phyloP scores from a whole-genome alignment of 1,284 basidiomycete species.

The Rhodotorula sp. region DNA sequence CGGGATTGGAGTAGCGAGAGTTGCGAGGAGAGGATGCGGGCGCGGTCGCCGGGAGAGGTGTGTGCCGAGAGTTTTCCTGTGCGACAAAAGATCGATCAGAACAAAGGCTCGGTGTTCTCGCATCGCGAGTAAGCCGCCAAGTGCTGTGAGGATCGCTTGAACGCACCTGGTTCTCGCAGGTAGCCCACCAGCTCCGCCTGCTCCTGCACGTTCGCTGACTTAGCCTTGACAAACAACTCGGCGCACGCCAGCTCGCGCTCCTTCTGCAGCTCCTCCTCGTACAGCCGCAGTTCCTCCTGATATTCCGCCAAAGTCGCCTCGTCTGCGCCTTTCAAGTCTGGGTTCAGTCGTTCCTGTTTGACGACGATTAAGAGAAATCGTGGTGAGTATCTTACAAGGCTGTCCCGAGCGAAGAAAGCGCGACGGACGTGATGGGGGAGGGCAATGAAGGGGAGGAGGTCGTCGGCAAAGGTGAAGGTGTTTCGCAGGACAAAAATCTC shows the following conservation, averaged over 20 bases:
- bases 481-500: conserved; percentile 44
- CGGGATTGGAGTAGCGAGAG: conserved; percentile 22
- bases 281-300: conserved; percentile 36
- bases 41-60: conserved; percentile 2
- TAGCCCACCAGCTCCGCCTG: conserved; percentile 30
- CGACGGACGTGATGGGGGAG: conserved; percentile 38
- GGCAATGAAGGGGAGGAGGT: conserved; percentile 39
- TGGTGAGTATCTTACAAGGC: neutral
- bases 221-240: conserved; percentile 29
- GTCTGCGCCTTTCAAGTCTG: conserved; percentile 23
- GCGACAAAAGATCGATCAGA: too few species aligned
- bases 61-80: conserved; percentile 6
- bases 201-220: conserved; percentile 13
- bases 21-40: conserved; percentile 18
- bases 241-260: conserved; percentile 25
- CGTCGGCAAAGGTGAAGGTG: conserved; percentile 35
- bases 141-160: neutral
- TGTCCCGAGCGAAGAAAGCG: too few species aligned
- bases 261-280: conserved; percentile 38
- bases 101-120: too few species aligned
- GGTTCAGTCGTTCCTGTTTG: conserved; percentile 28
- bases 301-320: conserved; percentile 32
- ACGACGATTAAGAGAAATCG: neutral
- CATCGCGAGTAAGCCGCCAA: too few species aligned
- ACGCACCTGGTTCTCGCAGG: conserved; percentile 29